phyloP scores from a whole-genome alignment of 2,329 filamentous ascomycete genomes.

The Verticillium isaacii region DNA sequence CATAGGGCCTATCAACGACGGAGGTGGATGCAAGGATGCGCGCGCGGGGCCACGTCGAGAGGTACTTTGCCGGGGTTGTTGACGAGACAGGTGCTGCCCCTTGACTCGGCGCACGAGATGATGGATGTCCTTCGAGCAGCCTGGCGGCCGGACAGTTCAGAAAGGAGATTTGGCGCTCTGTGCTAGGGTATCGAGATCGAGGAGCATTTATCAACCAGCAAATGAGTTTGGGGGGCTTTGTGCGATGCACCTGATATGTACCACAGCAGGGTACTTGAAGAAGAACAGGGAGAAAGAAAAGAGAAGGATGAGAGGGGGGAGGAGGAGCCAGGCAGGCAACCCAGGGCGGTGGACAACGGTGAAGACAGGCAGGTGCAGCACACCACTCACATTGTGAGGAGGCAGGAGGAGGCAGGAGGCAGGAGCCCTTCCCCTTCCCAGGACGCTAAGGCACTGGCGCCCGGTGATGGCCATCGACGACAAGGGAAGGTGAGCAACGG shows the following conservation, averaged over 20 bases:
- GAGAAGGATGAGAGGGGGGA: neutral
- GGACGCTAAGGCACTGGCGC: neutral
- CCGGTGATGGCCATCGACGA: neutral
- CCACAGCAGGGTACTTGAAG: neutral
- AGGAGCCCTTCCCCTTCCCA: neutral
- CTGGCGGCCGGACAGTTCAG: neutral
- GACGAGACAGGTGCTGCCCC: neutral
- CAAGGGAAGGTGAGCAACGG: neutral
- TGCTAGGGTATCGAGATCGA: neutral
- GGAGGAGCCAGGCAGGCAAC: neutral
- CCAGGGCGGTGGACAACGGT: too few relatives aligned
- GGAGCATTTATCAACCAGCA: neutral
- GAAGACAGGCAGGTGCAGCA: too few relatives aligned
- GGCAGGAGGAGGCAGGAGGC: neutral
- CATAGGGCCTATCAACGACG: neutral
- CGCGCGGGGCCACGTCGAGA: slow-evolving; percentile 1
- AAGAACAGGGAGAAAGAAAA: neutral
- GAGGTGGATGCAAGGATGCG: slow-evolving; percentile 1
- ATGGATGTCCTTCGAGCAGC: neutral
- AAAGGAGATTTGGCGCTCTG: neutral
- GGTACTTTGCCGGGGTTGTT: neutral
- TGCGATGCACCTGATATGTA: neutral
- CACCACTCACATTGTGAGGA: too few relatives aligned
- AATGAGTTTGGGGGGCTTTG: neutral
- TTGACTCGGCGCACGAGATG: neutral